These are phyloP conservation scores for Vigna unguiculata DNA, from an alignment of 306 rosid genomes.

Conservation along the genomic window DNA sequence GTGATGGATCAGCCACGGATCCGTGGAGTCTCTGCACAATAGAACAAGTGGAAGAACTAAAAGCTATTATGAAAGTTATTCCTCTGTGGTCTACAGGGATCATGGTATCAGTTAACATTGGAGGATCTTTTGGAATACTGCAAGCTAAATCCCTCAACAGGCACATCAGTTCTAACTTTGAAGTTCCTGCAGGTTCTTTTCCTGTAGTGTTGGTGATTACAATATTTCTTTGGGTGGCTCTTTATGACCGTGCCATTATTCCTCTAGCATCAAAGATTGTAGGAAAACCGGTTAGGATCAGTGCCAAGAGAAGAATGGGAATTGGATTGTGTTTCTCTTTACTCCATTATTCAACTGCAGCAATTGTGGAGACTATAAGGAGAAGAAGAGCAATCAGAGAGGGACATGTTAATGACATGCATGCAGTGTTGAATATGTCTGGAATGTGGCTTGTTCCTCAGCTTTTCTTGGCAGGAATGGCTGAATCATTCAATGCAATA, in stretches of 20 bases:
- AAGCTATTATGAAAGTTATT: conserved; percentile 63
- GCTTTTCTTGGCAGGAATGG: conserved; percentile 59
- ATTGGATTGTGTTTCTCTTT: conserved; percentile 56
- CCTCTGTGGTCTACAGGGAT: conserved; percentile 73
- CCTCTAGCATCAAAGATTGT: conserved; percentile 66
- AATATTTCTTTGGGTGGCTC: conserved; percentile 53
- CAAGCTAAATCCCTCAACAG: conserved; percentile 74
- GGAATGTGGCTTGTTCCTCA: conserved; percentile 75
- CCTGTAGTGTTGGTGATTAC: conserved; percentile 44
- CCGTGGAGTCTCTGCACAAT: conserved; percentile 74
- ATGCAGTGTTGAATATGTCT: conserved; percentile 65
- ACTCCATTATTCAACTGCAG: conserved; percentile 55
- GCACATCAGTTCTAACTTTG: conserved; percentile 51
- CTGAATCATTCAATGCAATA: conserved; percentile 69
- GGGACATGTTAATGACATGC: conserved; percentile 40
- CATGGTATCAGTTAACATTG: conserved; percentile 53
- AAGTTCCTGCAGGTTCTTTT: conserved; percentile 70
- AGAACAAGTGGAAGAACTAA: conserved; percentile 73
- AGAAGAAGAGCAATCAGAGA: conserved; percentile 49
- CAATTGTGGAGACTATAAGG: conserved; percentile 53
- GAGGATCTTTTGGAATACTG: conserved; percentile 60
- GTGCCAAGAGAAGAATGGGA: conserved; percentile 64
- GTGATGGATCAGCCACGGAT: conserved; percentile 62
- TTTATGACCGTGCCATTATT: conserved; percentile 63
- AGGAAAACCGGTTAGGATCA: conserved; percentile 59